Percentiles rank a stretch among this genome's conserved stretches.
Evolutionary conservation across 1,284 basidiomycete species (phyloP).

Genomic region (Porogramme epimiltina): DNA sequence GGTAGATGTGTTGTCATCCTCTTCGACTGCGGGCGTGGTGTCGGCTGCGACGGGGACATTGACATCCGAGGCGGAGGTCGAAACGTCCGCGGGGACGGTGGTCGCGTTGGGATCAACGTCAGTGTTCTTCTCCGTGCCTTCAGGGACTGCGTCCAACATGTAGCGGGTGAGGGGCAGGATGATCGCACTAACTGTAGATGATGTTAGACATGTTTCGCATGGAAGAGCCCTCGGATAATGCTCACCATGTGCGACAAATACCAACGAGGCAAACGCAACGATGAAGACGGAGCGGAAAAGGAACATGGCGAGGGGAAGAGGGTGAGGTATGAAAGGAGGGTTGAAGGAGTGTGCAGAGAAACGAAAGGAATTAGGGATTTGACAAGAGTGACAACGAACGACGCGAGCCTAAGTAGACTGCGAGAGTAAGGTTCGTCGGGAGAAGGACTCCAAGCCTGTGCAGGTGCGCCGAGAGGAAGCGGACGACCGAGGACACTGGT

Average conservation of each 20-base stretch:
- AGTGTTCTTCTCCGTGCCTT: slow-evolving; percentile 4
- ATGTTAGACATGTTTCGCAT: background rate
- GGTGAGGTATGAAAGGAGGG: slow-evolving; percentile 1
- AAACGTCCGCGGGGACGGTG: background rate
- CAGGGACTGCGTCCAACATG: slow-evolving; percentile 22
- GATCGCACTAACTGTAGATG: slow-evolving; percentile 12
- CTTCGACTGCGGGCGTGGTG: background rate
- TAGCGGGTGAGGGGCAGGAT: slow-evolving; percentile 17
- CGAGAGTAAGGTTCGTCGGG: background rate
- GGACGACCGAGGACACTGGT: background rate
- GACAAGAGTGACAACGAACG: slow-evolving; percentile 10
- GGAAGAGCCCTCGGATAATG: background rate
- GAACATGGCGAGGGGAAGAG: slow-evolving; percentile 10
- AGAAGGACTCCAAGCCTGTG: background rate
- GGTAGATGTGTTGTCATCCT: background rate
- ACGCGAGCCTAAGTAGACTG: slow-evolving; percentile 13
- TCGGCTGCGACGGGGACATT: slow-evolving; percentile 6
- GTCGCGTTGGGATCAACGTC: background rate
- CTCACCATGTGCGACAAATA: slow-evolving; percentile 15
- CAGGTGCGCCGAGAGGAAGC: background rate
- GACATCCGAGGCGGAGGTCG: background rate
- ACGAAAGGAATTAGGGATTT: slow-evolving; percentile 21
- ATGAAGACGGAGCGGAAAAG: slow-evolving; percentile 20
- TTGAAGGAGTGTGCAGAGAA: background rate
- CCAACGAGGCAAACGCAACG: slow-evolving; percentile 8